These are phyloP conservation scores for Phytophthora pluvialis DNA, from an alignment of 352 stramenopile species.

Conservation along the genomic window DNA sequence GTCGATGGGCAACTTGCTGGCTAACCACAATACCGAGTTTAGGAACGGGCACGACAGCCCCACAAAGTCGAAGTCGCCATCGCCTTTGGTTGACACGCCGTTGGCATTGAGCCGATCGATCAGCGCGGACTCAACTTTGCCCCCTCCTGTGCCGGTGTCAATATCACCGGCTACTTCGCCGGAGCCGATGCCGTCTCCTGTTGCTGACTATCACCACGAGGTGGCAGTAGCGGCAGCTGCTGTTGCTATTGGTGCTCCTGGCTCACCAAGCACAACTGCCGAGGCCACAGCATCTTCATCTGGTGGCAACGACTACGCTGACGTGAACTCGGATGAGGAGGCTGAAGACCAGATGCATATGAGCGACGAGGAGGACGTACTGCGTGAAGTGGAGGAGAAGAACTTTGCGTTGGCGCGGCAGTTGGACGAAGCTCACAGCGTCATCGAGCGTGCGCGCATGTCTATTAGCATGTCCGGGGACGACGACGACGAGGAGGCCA, in stretches of 20 bases:
- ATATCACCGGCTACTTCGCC: slow-evolving; percentile 22
- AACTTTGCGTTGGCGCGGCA: slow-evolving; percentile 87
- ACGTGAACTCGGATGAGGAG: slow-evolving; percentile 84
- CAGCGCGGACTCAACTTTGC: slow-evolving; percentile 42
- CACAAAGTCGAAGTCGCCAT: slow-evolving; percentile 27
- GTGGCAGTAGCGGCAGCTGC: slow-evolving; percentile 19
- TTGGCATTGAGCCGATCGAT: slow-evolving; percentile 47
- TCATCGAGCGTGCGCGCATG: slow-evolving; percentile 85
- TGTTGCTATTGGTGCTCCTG: slow-evolving; percentile 26
- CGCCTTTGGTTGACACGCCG: slow-evolving; percentile 22
- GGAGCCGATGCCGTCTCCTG: slow-evolving; percentile 32
- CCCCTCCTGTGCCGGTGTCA: slow-evolving; percentile 30
- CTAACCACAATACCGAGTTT: slow-evolving; percentile 19
- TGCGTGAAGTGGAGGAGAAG: slow-evolving; percentile 82
- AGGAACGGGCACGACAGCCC: slow-evolving; percentile 37
- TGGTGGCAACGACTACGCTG: slow-evolving; percentile 74
- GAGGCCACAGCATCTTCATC: slow-evolving; percentile 41
- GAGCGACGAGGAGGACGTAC: slow-evolving; percentile 74
- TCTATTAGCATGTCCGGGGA: slow-evolving; percentile 87
- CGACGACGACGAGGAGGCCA: slow-evolving; percentile 67
- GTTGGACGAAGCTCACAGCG: slow-evolving; percentile 82
- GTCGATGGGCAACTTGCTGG: slow-evolving; percentile 52
- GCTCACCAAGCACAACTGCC: slow-evolving; percentile 41
- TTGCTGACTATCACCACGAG: slow-evolving; percentile 21
- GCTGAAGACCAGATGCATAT: slow-evolving; percentile 80